Evolutionary conservation across 1,284 basidiomycete genomes (phyloP).

Genomic region (Lentinus polychrous): DNA sequence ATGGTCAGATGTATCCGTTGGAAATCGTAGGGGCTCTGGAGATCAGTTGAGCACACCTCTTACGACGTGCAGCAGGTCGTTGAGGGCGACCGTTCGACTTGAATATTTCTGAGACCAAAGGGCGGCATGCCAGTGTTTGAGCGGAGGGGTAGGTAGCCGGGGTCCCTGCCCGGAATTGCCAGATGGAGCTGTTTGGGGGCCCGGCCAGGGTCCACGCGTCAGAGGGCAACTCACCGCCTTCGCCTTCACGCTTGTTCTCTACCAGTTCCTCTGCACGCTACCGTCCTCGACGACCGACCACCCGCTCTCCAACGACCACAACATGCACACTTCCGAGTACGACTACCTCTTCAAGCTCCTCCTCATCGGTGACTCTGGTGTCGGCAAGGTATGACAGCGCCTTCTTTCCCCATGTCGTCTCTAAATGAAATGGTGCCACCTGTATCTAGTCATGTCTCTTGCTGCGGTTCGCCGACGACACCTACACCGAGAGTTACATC

Average conservation of each 20-base stretch:
- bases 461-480: conserved; percentile 98
- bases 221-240: conserved; percentile 24
- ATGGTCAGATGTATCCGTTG: too few relatives aligned
- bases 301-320: conserved; percentile 20
- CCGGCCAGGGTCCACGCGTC: conserved; percentile 25
- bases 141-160: conserved; percentile 3
- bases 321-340: conserved; percentile 89
- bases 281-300: conserved; percentile 14
- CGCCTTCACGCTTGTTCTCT: conserved; percentile 17
- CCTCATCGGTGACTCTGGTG: conserved; percentile 91
- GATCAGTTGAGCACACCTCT: too few relatives aligned
- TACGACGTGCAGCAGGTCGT: too few relatives aligned
- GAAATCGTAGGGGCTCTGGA: too few relatives aligned
- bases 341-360: conserved; percentile 98
- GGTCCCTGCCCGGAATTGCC: conserved; percentile 1
- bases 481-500: conserved; percentile 99
- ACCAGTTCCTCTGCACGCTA: conserved; percentile 13
- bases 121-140: too few relatives aligned
- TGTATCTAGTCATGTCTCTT: conserved; percentile 84
- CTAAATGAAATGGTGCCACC: not conserved
- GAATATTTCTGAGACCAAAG: too few relatives aligned
- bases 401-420: not conserved
- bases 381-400: conserved; percentile 72
- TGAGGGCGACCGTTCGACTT: too few relatives aligned
- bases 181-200: conserved; percentile 18